These are phyloP conservation scores for Fusarium dlaminii DNA, from an alignment of 2,329 filamentous ascomycete genomes.

Conservation along the genomic window DNA sequence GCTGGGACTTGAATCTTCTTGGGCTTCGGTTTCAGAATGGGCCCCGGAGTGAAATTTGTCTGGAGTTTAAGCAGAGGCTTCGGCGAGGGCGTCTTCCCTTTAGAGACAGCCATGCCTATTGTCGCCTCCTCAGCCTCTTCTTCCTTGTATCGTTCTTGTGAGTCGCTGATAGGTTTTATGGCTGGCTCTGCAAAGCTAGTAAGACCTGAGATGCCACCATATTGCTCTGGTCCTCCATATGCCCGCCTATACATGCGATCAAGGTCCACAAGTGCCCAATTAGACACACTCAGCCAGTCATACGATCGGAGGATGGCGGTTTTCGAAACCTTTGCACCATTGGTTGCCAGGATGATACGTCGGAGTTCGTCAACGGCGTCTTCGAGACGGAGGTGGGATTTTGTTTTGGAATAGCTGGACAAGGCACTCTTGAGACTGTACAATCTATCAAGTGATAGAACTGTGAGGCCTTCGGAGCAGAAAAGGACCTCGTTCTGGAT, in stretches of 20 bases:
- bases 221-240: slow-evolving; percentile 60
- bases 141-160: slow-evolving; percentile 35
- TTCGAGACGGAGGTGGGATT: slow-evolving; percentile 59
- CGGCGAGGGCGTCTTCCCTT: slow-evolving; percentile 38
- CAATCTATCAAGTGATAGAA: slow-evolving; percentile 68
- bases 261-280: slow-evolving; percentile 62
- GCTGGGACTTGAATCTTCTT: slow-evolving; percentile 9
- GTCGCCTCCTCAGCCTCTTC: slow-evolving; percentile 36
- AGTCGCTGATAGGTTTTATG: slow-evolving; percentile 34
- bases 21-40: slow-evolving; percentile 19
- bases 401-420: slow-evolving; percentile 62
- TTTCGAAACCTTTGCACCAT: slow-evolving; percentile 59
- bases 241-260: slow-evolving; percentile 65
- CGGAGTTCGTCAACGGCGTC: slow-evolving; percentile 71
- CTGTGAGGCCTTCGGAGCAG: slow-evolving; percentile 65
- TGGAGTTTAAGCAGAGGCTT: slow-evolving; percentile 53
- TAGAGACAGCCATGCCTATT: slow-evolving; percentile 42
- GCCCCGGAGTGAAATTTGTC: slow-evolving; percentile 51
- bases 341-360: slow-evolving; percentile 64
- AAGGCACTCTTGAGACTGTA: slow-evolving; percentile 73
- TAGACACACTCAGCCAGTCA: slow-evolving; percentile 64
- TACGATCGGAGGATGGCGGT: slow-evolving; percentile 64
- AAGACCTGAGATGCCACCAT: slow-evolving; percentile 58
- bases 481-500: slow-evolving; percentile 70
- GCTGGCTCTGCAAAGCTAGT: slow-evolving; percentile 34